These are phyloP conservation scores for Penicillium sp. DNA, from an alignment of 2,329 filamentous ascomycete genomes.

Conservation along the genomic window DNA sequence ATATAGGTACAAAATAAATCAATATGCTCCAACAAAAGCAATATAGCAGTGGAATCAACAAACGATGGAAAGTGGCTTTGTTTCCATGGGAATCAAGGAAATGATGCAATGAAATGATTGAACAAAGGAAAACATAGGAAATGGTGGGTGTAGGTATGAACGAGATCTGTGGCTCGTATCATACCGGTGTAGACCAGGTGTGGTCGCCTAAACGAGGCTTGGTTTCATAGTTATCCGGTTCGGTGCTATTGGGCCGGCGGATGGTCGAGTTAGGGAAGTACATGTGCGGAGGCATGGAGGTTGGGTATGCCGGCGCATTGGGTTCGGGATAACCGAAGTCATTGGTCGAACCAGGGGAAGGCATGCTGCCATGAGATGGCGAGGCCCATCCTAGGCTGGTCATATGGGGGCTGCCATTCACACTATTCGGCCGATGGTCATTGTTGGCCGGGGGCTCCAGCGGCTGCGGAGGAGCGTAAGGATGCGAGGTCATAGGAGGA, in stretches of 20 bases:
- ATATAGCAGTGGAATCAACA: slow-evolving; percentile 15
- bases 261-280: slow-evolving; percentile 72
- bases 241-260: slow-evolving; percentile 72
- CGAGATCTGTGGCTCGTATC: slow-evolving; percentile 1
- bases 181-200: slow-evolving; percentile 40
- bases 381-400: slow-evolving; percentile 80
- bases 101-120: slow-evolving; percentile 22
- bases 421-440: slow-evolving; percentile 73
- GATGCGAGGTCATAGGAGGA: slow-evolving; percentile 77
- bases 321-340: slow-evolving; percentile 83
- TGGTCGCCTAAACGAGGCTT: slow-evolving; percentile 50
- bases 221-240: slow-evolving; percentile 66
- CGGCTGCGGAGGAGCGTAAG: slow-evolving; percentile 82
- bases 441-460: slow-evolving; percentile 78
- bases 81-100: slow-evolving; percentile 27
- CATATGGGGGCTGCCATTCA: slow-evolving; percentile 86
- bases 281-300: slow-evolving; percentile 58
- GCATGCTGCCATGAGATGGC: slow-evolving; percentile 71
- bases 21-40: slow-evolving; percentile 9
- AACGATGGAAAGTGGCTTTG: slow-evolving; percentile 15
- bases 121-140: slow-evolving; percentile 18
- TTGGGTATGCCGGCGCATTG: slow-evolving; percentile 52
- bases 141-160: not conserved
- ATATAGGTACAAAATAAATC: slow-evolving; percentile 14
- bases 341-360: slow-evolving; percentile 68